Evolutionary conservation across 2,329 filamentous ascomycete species (phyloP).

Genomic region (Colletotrichum orchidophilum): DNA sequence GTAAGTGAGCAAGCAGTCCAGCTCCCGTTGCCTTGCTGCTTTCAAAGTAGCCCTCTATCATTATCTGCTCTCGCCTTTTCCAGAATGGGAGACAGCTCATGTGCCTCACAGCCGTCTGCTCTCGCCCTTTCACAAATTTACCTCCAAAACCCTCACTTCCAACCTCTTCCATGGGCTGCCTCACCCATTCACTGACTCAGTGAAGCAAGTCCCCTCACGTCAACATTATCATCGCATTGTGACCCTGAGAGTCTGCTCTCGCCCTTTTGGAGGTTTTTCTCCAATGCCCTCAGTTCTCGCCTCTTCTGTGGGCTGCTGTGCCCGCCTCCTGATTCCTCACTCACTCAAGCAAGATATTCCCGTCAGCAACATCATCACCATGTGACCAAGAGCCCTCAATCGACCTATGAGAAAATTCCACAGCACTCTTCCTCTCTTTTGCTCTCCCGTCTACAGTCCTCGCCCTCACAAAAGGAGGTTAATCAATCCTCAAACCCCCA

Average conservation of each 20-base stretch:
- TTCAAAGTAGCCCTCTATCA: too few relatives aligned
- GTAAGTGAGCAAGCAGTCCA: too few relatives aligned
- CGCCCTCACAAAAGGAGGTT: too few relatives aligned
- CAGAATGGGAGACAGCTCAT: too few relatives aligned
- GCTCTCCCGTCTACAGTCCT: neutral
- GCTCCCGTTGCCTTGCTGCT: too few relatives aligned
- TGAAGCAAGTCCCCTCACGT: neutral
- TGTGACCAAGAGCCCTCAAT: neutral
- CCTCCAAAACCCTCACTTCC: neutral
- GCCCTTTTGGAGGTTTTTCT: neutral
- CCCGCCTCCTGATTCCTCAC: too few relatives aligned
- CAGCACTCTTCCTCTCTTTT: neutral
- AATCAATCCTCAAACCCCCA: neutral
- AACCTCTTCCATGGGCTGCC: neutral
- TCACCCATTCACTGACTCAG: neutral
- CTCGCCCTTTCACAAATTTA: fast-evolving
- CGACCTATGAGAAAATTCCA: neutral
- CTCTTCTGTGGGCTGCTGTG: neutral
- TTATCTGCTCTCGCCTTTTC: neutral
- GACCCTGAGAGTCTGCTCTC: too few relatives aligned
- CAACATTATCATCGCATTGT: too few relatives aligned
- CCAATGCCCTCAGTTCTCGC: too few relatives aligned
- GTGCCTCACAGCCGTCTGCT: neutral
- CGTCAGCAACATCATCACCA: neutral
- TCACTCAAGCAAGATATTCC: neutral